These are phyloP conservation scores for Picochlorum sp. DNA, from an alignment of 139 green algal species.

Conservation along the genomic window DNA sequence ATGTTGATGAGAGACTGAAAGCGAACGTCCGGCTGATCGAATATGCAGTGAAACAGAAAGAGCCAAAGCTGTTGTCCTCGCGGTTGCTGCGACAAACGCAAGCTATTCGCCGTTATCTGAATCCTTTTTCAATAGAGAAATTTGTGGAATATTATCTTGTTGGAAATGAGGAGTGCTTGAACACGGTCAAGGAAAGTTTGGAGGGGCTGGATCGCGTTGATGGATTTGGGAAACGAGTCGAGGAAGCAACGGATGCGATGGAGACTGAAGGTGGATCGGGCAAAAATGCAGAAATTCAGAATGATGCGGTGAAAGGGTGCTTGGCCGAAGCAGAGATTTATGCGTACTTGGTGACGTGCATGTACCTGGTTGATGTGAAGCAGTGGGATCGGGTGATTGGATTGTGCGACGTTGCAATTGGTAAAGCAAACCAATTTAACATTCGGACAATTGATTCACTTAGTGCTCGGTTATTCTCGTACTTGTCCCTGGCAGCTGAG, in stretches of 20 bases:
- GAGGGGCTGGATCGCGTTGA: too few species aligned
- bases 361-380: conserved; percentile 69
- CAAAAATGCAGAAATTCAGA: not conserved
- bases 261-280: not conserved
- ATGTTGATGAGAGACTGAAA: conserved; percentile 4
- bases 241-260: too few species aligned
- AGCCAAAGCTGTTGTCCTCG: conserved; percentile 58
- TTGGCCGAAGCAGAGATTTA: conserved; percentile 62
- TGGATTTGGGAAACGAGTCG: too few species aligned
- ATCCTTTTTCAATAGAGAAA: conserved; percentile 21
- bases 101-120: conserved; percentile 46
- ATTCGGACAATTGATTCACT: conserved; percentile 85
- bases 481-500: conserved; percentile 77
- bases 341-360: conserved; percentile 61
- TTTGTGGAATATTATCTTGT: conserved; percentile 31
- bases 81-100: conserved; percentile 63
- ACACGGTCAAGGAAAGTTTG: too few species aligned
- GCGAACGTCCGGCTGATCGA: conserved; percentile 46
- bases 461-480: conserved; percentile 81
- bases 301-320: not conserved
- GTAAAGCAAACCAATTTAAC: conserved; percentile 62
- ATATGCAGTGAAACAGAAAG: conserved; percentile 67
- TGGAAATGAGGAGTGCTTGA: too few species aligned
- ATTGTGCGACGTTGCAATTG: conserved; percentile 25
- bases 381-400: conserved; percentile 1